Evolutionary conservation across 805 yeast genomes (phyloP), one percentile per base, ranked within the genome.

Genomic region (Myxozyma vanderwaltii): DNA sequence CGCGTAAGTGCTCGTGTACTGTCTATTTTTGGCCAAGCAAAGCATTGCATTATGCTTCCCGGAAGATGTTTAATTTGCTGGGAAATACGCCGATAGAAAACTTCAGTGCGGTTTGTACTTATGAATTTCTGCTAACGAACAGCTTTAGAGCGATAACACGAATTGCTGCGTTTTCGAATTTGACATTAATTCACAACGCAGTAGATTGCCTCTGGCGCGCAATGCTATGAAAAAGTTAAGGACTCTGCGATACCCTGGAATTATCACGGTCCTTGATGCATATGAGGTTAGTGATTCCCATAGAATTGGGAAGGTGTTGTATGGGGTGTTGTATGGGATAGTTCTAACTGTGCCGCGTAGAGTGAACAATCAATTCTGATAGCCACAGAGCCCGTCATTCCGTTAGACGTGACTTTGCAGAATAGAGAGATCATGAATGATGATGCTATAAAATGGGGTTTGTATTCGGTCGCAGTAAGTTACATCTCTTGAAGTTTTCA

Each of bases 131-230:
- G 31, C 35, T 36, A 38, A 36, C 21, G n/a, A 27, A 12, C 5
- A 29, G 10, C 10, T 6, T 3, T 36, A 82, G 74, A 82, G 79
- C 27, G 83, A 80, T 58, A 73, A 75, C 24, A 54, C 80, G 1
- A 72, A 76, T 7, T 86, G 86, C 35, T 78, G 92, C 0, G 79
- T 89, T 15, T 89, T 89, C 69, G 86, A 82, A 67, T 86, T 84
- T 67, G 84, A 82, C 59, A 70, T 81, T 45, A 78, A 51, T 75
- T 7, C 67, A 67, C 21, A 72, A 71, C 41, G 57, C 64, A 10
- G 72, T 58, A 51, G 72, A 61, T 51, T 70, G 10, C 72, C 74
- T 5, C 66, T 80, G 41, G 85, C 83, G 5, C 70, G 69, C 51
- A 83, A 81, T 68, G 75, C 79, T 56, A 71, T 74, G 15, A 74